Evolutionary conservation across 257 asterid genomes (phyloP).

Genomic region (Scutellaria baicalensis): DNA sequence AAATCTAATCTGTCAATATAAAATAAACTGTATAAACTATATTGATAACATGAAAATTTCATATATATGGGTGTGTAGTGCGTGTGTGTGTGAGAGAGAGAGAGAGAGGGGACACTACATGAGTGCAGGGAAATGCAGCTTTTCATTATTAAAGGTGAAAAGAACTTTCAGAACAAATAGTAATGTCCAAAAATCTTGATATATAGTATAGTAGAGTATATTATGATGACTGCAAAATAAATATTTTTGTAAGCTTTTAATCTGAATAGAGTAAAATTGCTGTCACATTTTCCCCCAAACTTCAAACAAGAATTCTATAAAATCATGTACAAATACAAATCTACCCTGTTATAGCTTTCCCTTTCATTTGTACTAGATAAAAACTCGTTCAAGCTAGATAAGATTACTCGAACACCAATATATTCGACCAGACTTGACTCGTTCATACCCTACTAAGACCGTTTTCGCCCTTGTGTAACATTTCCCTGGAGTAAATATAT

Average conservation of each 20-base stretch:
- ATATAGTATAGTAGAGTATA: background rate
- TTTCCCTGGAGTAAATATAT: too few species aligned
- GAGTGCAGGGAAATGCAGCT: conserved; percentile 10
- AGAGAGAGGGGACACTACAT: background rate
- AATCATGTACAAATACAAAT: background rate
- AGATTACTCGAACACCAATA: too few species aligned
- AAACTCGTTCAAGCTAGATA: too few species aligned
- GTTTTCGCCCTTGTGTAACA: too few species aligned
- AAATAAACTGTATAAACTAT: background rate
- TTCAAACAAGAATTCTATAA: background rate
- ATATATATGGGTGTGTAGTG: background rate
- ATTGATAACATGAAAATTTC: too few species aligned
- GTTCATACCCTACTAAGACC: too few species aligned
- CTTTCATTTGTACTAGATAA: too few species aligned
- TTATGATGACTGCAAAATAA: background rate
- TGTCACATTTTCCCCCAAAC: background rate
- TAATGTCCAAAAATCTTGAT: background rate
- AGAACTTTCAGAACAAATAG: background rate
- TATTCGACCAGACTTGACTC: too few species aligned
- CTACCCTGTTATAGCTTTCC: background rate
- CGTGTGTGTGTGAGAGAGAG: background rate
- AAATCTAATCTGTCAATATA: too few species aligned
- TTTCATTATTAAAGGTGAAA: conserved; percentile 3
- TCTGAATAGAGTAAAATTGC: conserved; percentile 14
- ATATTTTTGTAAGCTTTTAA: conserved; percentile 18